Base-by-base conservation (phyloP, 495 filamentous ascomycete species). In the Filosporella fistucella region DNA sequence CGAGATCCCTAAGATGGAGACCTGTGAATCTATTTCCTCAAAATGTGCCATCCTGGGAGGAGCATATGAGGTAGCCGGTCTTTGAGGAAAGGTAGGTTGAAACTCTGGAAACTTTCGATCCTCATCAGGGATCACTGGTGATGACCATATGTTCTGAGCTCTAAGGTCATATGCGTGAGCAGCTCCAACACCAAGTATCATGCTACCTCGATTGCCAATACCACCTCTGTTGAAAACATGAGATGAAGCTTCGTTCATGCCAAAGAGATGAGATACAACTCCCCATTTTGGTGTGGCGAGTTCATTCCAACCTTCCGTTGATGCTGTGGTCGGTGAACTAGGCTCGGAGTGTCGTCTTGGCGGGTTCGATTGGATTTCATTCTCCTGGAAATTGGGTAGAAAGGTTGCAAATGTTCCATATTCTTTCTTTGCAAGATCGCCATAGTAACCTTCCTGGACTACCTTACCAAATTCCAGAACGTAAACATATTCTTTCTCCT, bases 401-500 rank as follows among this genome's bases (percentile, higher is more conserved):
- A 56, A 48, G 10, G 43, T 29, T 3, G 50, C 42, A 45, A 60
- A 60, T 10, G 22, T 45, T 8, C 51, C 57, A 16, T 45, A 25
- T 16, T 33, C 1, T 30, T 48, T 51, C 66, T 71, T 53, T 68
- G 80, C 43, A 1, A 82, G 44, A 4, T 69, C 60, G 26, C 55
- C 59, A n/a, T 63, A 56, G 24, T 66, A 54, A 1, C 91, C 93
- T 50, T 84, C 67, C 55, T 94, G 78, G 2, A 85, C 76, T 4
- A 95, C 70, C 2, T 53, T 56, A 0, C 88, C 88, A 10, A 81
- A 60, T 34, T 94, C 84, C 38, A 98, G 63, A 1, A 96, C 75
- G 50, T 93, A 96, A 2, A 91, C 76, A 57, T 81, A 91, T 45
- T 96, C 90, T 14, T 80, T 54, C 0, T 79, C 72, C 20, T 65